Evolutionary conservation across 768 basidiomycete species (phyloP), one percentile per base, ranked within the genome.

Genomic region (Hypholoma sublateritium): DNA sequence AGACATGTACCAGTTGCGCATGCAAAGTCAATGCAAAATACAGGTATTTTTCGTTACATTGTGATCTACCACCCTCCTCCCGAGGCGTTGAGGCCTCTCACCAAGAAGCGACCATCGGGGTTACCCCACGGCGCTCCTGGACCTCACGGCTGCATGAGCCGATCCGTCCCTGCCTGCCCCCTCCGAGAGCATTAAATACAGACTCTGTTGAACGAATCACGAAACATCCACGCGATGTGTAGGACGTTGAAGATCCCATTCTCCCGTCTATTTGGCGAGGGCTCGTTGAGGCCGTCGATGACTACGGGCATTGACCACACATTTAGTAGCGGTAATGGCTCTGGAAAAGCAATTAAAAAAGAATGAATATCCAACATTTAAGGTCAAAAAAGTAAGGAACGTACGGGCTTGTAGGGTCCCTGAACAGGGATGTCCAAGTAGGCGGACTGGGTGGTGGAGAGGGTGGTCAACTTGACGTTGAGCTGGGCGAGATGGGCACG

Each of bases 401-500:
- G 25, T 55, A 77, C 76, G 58, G 80, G 77, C 71, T 84, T 84
- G 75, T 82, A 84, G 42, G 82, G 81, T 55, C 96, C 97, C 59
- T 81, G 75, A 65, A 81, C 77, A 57, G 94, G 92, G 63, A 98
- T 86, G 73, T 95, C 95, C 60, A 98, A 86, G 83, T 99, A 99
- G 46, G 78, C 75, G 64, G 95, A 85, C 77, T 99, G 97, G 60
- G 81, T 81, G 12, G 80, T 36, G 22, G 80, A 76, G 62, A 94
- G 80, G 60, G 77, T 77, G 44, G 95, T 96, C 74, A 99, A 83
- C 80, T 95, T 94, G 80, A 99, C 93, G 70, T 92, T 93, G 67
- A 98, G 83, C 69, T 91, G 88, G 49, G 80, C 82, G 56, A 98
- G 81, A 76, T 99, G 97, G 50, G 97, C 94, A 64, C 95, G 92